phyloP scores from a whole-genome alignment of 345 rosid species.

The Eucalyptus pauciflora region DNA sequence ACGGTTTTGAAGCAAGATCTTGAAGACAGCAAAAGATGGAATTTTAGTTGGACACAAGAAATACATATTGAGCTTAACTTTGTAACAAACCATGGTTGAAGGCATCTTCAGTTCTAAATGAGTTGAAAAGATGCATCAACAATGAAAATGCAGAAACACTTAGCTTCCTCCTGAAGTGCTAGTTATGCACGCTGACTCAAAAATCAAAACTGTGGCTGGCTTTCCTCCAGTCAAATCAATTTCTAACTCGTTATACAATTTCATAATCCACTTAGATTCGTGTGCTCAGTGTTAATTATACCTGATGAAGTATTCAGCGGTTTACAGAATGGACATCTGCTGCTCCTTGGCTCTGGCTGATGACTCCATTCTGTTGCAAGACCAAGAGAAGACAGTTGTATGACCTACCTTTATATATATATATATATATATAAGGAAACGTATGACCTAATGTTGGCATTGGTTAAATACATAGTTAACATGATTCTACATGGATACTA shows the following conservation, averaged over 20 bases:
- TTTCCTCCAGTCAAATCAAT: neutral
- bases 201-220: neutral
- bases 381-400: neutral
- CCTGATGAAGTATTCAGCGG: neutral
- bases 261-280: neutral
- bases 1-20: neutral
- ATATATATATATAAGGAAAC: too few species aligned
- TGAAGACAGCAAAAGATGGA: neutral
- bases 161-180: neutral
- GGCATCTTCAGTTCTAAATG: neutral
- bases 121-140: neutral
- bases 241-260: neutral
- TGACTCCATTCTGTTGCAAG: fast-evolving
- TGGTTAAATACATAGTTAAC: neutral
- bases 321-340: neutral
- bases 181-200: neutral
- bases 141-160: fast-evolving
- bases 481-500: neutral
- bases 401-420: neutral
- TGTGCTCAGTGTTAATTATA: neutral
- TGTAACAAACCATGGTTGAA: neutral
- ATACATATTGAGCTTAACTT: neutral
- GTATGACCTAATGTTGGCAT: neutral
- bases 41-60: neutral
- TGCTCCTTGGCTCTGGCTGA: neutral